phyloP scores from a whole-genome alignment of 306 rosid species.

The Boehmeria nivea region DNA sequence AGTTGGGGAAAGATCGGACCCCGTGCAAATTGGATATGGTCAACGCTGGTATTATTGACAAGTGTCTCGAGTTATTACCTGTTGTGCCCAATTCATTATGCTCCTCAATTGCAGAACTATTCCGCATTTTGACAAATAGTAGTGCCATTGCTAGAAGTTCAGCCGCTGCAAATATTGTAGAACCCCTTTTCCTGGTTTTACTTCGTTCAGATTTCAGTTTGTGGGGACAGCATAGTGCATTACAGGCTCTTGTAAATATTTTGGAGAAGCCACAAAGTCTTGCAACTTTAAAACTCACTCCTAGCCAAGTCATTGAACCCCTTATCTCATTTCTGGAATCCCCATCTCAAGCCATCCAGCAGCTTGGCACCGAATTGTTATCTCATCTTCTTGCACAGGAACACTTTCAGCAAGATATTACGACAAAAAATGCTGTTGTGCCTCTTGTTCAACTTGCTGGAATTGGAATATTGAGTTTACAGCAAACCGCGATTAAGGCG shows the following conservation, averaged over 20 bases:
- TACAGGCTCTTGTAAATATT: slow-evolving; percentile 95
- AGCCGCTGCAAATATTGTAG: slow-evolving; percentile 78
- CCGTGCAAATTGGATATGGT: slow-evolving; percentile 80
- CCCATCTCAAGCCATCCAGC: slow-evolving; percentile 92
- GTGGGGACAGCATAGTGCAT: slow-evolving; percentile 99
- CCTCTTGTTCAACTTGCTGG: slow-evolving; percentile 99
- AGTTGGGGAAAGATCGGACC: slow-evolving; percentile 88
- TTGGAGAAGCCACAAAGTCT: slow-evolving; percentile 98
- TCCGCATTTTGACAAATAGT: slow-evolving; percentile 89
- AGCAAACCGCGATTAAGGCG: slow-evolving; percentile 88
- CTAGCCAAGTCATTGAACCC: slow-evolving; percentile 93
- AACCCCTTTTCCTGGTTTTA: slow-evolving; percentile 90
- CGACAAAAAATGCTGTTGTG: slow-evolving; percentile 83
- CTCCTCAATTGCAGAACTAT: slow-evolving; percentile 85
- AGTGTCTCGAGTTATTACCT: slow-evolving; percentile 73
- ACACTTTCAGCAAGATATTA: slow-evolving; percentile 96
- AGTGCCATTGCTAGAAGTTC: slow-evolving; percentile 90
- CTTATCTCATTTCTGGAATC: slow-evolving; percentile 87
- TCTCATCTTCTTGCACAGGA: slow-evolving; percentile 96
- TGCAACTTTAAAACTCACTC: slow-evolving; percentile 79
- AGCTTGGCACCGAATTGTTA: slow-evolving; percentile 92
- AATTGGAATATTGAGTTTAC: slow-evolving; percentile 88
- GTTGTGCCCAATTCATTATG: slow-evolving; percentile 80
- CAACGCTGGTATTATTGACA: slow-evolving; percentile 67
- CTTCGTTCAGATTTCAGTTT: slow-evolving; percentile 72